Conservation (phyloP, 805 yeast species). For the Yarrowia sp. region DNA sequence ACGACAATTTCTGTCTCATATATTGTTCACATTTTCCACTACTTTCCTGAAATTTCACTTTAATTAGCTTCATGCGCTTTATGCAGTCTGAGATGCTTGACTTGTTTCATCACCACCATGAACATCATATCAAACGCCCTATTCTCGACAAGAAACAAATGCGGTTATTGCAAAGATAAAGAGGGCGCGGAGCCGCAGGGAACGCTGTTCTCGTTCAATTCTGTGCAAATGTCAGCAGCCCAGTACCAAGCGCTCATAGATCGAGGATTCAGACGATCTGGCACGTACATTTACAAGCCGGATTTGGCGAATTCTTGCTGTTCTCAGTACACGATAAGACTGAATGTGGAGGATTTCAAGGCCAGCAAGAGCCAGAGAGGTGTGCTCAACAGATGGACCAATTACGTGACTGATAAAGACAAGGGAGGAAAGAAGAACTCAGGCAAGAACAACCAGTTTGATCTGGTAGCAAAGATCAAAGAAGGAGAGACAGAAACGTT, state of each 20-base stretch:
- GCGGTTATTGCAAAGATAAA: slow-evolving; percentile 32
- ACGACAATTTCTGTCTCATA: background rate
- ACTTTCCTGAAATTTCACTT: no score
- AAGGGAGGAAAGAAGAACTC: slow-evolving; percentile 41
- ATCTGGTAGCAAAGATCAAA: slow-evolving; percentile 51
- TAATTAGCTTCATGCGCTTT: background rate
- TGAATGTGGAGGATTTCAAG: slow-evolving; percentile 56
- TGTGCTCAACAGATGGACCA: slow-evolving; percentile 64
- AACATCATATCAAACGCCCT: slow-evolving; percentile 26
- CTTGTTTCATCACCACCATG: slow-evolving; percentile 9
- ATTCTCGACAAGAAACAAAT: slow-evolving; percentile 10
- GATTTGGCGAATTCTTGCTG: slow-evolving; percentile 80
- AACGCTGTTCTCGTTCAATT: slow-evolving; percentile 23
- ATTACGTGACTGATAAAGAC: slow-evolving; percentile 38
- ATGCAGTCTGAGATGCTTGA: slow-evolving; percentile 1
- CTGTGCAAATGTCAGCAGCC: slow-evolving; percentile 1
- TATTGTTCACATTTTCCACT: no score
- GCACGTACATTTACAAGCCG: slow-evolving; percentile 67
- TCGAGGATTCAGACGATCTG: slow-evolving; percentile 81
- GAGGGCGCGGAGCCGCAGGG: slow-evolving; percentile 20
- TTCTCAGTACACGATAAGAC: slow-evolving; percentile 76
- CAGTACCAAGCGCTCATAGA: slow-evolving; percentile 46
- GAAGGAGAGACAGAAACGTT: slow-evolving; percentile 51
- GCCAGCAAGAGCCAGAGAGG: slow-evolving; percentile 72
- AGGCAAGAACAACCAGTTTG: slow-evolving; percentile 44